Evolutionary conservation across 306 rosid genomes (phyloP), one percentile per base, ranked within the genome.

Genomic region (Styphnolobium japonicum): DNA sequence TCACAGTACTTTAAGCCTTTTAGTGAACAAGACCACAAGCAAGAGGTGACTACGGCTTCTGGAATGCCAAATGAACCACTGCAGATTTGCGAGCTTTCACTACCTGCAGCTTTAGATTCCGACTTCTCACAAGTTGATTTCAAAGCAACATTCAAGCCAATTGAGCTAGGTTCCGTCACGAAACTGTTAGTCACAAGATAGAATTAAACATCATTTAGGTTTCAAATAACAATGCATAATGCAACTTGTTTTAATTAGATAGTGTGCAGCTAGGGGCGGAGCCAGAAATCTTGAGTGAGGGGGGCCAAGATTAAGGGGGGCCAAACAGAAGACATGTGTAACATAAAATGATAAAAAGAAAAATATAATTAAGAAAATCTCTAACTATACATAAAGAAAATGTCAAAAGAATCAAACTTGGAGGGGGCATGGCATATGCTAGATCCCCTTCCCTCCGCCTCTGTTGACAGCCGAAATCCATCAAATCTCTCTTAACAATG

Each of bases 131-230:
- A 71, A 16, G 73, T 79, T 77, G 93, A 69, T 82, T 86, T 94
- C 56, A 90, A 67, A 71, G 97, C 96, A 81, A 82, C 84, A 83
- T 96, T 93, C 87, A 95, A 83, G 37, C 96, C 90, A 7, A 71
- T 45, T 18, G 99, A 88, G 43, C 79, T 62, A 15, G 93, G 88
- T 48, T 90, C 96, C 34, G 87, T 84, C 67, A 73, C 77, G 68
- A 95, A 93, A 73, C 99, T 93, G 96, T 31, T 73, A 46, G 25
- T 51, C 80, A 62, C 75, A 76, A 42, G 77, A 65, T 74, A 42
- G 40, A 75, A 68, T 40, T 49, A 67, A 78, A 39, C 57, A 65
- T 31, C 33, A 63, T 55, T 67, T 18, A 69, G 55, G 58, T 42
- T 64, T 77, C 68, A 73, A 76, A 77, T 70, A 63, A 49, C 76